Percentiles rank a stretch among this genome's conserved stretches.
Conservation (phyloP, 75 land plant genomes). For the Pseudotsuga menziesii region DNA sequence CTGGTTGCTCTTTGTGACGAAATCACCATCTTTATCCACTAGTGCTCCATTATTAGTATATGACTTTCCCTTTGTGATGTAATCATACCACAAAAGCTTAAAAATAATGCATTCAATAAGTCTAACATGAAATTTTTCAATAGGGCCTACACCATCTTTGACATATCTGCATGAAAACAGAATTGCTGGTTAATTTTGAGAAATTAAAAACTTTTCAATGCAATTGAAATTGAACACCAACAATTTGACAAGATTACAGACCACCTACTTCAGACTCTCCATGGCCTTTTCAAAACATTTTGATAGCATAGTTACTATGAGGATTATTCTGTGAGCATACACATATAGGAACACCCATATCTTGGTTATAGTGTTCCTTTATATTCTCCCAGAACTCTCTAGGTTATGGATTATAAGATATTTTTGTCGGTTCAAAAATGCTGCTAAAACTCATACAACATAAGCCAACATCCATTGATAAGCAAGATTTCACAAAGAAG, state of each 20-base stretch:
- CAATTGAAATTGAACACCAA: neutral
- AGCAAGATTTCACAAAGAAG: neutral
- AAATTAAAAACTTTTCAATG: neutral
- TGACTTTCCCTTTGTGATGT: conserved; percentile 16
- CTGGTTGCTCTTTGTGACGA: conserved; percentile 1
- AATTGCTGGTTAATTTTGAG: neutral
- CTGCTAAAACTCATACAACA: neutral
- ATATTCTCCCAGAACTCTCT: too few species aligned
- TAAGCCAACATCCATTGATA: conserved; percentile 2
- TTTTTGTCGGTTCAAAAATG: too few species aligned
- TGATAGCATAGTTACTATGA: too few species aligned
- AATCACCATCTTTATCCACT: neutral
- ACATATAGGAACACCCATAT: too few species aligned
- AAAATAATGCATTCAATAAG: conserved; percentile 54
- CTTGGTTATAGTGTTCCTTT: too few species aligned
- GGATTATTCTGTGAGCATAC: too few species aligned
- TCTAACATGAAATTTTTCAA: conserved; percentile 20
- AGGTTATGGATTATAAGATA: too few species aligned
- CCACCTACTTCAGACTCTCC: too few species aligned
- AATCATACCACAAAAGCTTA: conserved; percentile 68
- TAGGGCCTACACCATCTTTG: conserved; percentile 21
- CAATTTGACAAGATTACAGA: neutral
- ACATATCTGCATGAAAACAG: conserved; percentile 39
- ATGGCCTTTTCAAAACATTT: too few species aligned
- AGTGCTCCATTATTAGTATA: conserved; percentile 10